These are phyloP conservation scores for Penicillium sp. DNA, from an alignment of 2,329 filamentous ascomycete species.

Conservation along the genomic window DNA sequence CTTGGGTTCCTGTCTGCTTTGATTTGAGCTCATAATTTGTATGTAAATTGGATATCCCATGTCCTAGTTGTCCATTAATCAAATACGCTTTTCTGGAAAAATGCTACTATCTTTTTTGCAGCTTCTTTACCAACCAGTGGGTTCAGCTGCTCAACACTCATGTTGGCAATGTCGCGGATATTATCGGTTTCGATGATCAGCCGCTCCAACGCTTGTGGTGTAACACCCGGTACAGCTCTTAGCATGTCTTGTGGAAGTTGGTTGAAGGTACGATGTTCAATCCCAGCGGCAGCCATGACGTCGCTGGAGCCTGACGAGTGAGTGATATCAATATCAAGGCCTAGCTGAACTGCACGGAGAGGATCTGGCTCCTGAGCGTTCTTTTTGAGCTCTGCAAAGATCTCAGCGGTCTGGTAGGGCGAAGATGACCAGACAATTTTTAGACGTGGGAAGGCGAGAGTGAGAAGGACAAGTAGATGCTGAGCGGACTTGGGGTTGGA, in stretches of 20 bases:
- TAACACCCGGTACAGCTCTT: constrained; percentile 78
- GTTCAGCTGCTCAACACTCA: constrained; percentile 70
- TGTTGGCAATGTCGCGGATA: constrained; percentile 80
- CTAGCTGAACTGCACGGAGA: constrained; percentile 77
- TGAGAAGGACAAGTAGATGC: constrained; percentile 86
- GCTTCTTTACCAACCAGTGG: constrained; percentile 74
- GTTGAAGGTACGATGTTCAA: constrained; percentile 69
- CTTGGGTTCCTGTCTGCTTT: no score
- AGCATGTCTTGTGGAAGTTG: constrained; percentile 89
- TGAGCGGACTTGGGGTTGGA: constrained; percentile 73
- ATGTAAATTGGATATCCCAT: no score
- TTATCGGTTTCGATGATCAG: constrained; percentile 72
- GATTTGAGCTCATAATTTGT: not conserved
- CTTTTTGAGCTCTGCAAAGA: constrained; percentile 90
- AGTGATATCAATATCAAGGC: constrained; percentile 61
- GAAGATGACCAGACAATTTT: constrained; percentile 92
- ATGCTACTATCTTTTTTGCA: constrained; percentile 71
- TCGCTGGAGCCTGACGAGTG: constrained; percentile 41
- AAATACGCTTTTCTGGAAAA: constrained; percentile 70
- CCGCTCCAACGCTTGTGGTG: constrained; percentile 70
- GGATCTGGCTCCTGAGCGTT: constrained; percentile 89
- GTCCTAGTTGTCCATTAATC: constrained; percentile 33
- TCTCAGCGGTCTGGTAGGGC: constrained; percentile 95
- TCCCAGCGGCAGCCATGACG: constrained; percentile 56
- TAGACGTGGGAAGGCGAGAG: constrained; percentile 83